Conservation (phyloP, 495 filamentous ascomycete genomes). For the Aspergillus cavernicola region DNA sequence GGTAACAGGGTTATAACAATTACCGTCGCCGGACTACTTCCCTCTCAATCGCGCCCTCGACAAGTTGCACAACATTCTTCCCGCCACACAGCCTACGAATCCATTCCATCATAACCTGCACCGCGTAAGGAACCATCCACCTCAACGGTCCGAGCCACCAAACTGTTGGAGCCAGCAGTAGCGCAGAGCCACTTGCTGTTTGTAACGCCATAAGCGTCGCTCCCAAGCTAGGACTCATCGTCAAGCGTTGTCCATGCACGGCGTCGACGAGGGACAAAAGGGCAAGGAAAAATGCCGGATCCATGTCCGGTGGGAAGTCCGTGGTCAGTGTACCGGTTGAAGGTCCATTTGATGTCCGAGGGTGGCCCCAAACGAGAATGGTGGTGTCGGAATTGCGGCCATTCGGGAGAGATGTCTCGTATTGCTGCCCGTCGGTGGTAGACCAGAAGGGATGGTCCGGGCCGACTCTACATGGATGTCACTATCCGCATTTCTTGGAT, state of each 20-base stretch:
- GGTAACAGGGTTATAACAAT: no score
- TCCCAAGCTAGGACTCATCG: conserved; percentile 7
- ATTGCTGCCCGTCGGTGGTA: no score
- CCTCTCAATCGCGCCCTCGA: conserved; percentile 5
- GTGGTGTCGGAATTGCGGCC: no score
- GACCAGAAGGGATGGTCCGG: no score
- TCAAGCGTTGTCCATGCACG: background rate
- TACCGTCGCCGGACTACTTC: conserved; percentile 8
- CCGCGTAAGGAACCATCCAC: background rate
- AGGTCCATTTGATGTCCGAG: background rate
- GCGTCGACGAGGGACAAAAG: conserved; percentile 6
- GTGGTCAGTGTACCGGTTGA: background rate
- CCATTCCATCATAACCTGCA: conserved; percentile 1
- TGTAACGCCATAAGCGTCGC: no score
- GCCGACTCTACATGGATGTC: no score
- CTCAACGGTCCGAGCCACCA: no score
- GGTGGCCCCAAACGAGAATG: conserved; percentile 13
- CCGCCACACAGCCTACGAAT: background rate
- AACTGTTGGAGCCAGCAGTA: no score
- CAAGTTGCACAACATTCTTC: background rate
- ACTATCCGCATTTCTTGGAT: no score
- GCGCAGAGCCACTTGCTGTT: no score
- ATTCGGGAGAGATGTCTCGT: no score
- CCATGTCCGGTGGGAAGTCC: conserved; percentile 12
- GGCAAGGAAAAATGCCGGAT: conserved; percentile 12